Conservation (phyloP, 805 yeast species). For the Kluyveromyces aestuarii region DNA sequence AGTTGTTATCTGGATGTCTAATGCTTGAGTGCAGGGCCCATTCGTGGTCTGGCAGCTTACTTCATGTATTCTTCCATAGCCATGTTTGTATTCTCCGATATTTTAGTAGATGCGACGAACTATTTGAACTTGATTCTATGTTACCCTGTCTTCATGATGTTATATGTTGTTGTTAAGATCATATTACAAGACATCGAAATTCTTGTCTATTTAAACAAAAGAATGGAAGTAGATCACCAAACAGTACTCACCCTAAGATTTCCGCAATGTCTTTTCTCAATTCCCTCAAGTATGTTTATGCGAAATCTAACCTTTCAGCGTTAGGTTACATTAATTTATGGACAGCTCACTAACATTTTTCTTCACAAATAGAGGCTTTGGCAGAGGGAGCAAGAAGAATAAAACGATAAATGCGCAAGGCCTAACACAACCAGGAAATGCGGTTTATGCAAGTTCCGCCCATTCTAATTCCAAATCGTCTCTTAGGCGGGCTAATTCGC, state of each 20-base stretch:
- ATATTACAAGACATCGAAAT: background rate
- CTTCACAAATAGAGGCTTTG: slow-evolving; percentile 39
- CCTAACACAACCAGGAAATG: slow-evolving; percentile 14
- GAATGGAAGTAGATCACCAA: background rate
- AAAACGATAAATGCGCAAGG: slow-evolving; percentile 18
- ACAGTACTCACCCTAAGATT: background rate
- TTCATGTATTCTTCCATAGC: too few species aligned
- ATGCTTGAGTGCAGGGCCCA: background rate
- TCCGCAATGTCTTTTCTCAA: slow-evolving; percentile 7
- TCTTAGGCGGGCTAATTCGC: slow-evolving; percentile 31
- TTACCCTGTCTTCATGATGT: background rate
- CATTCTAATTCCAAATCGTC: slow-evolving; percentile 40
- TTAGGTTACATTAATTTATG: background rate
- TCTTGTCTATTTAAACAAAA: background rate
- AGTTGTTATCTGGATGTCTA: background rate
- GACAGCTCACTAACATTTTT: background rate
- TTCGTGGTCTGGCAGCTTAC: too few species aligned
- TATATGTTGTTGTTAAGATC: background rate
- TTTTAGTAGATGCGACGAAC: too few species aligned
- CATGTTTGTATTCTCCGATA: too few species aligned
- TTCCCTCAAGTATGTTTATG: slow-evolving; percentile 7
- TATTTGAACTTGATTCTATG: background rate
- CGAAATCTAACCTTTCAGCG: background rate
- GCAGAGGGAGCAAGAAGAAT: slow-evolving; percentile 44
- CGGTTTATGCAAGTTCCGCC: slow-evolving; percentile 30